Percentiles rank a stretch among this genome's conserved stretches.
phyloP scores from a whole-genome alignment of 345 rosid species.

The Erysimum cheiranthoides region DNA sequence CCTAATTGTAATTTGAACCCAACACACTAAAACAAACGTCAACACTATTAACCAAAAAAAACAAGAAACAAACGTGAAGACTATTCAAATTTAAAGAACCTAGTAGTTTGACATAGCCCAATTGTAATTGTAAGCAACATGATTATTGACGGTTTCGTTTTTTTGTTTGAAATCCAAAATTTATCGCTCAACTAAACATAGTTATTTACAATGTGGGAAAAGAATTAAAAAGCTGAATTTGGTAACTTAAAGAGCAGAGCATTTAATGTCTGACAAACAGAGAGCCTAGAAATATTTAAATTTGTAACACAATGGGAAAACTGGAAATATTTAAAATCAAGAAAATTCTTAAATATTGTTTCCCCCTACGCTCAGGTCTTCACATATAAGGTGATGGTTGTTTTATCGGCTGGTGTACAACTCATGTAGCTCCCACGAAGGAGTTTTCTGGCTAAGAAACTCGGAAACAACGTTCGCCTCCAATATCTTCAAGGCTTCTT shows the following conservation, averaged over 20 bases:
- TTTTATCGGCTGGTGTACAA: slow-evolving; percentile 10
- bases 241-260: too few species aligned
- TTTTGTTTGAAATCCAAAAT: too few species aligned
- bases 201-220: too few species aligned
- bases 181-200: too few species aligned
- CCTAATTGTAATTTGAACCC: background rate
- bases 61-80: background rate
- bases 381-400: background rate
- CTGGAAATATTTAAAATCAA: background rate
- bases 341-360: background rate
- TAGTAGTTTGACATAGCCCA: background rate
- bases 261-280: too few species aligned
- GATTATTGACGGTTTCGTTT: too few species aligned
- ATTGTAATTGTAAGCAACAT: background rate
- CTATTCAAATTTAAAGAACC: background rate
- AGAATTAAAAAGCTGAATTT: too few species aligned
- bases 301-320: background rate
- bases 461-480: slow-evolving; percentile 60
- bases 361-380: background rate
- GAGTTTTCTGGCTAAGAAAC: slow-evolving; percentile 62
- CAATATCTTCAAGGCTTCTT: slow-evolving; percentile 59
- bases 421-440: slow-evolving; percentile 58
- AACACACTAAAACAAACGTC: too few species aligned
- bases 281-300: too few species aligned
- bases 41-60: too few species aligned